A percentile compares a stretch with the other conserved stretches of the same genome.
Evolutionary conservation across 2,329 filamentous ascomycete species (phyloP).

Genomic region (Cercospora zeae-maydis): DNA sequence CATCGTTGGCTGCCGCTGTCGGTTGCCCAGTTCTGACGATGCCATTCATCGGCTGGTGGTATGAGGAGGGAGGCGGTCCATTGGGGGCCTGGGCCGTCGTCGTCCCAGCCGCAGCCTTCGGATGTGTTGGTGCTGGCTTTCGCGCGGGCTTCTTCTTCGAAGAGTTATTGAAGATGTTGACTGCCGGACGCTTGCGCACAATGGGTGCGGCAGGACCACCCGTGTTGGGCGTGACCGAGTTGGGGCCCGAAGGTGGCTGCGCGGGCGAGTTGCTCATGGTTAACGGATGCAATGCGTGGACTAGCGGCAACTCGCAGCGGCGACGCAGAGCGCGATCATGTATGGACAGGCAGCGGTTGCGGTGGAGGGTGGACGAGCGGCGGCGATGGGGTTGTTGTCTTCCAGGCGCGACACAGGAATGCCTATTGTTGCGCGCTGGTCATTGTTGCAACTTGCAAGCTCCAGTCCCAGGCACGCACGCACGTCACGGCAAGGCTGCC

Average conservation of each 20-base stretch:
- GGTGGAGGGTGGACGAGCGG: background rate
- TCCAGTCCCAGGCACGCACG: background rate
- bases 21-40: constrained; percentile 10
- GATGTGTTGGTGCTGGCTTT: constrained; percentile 11
- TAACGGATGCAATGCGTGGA: background rate
- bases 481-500: background rate
- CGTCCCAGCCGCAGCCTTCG: constrained; percentile 10
- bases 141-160: constrained; percentile 38
- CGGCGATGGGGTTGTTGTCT: background rate
- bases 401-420: background rate
- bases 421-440: constrained; percentile 1
- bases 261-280: constrained; percentile 38
- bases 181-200: constrained; percentile 36
- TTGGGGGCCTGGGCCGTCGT: constrained; percentile 5
- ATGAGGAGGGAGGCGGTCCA: constrained; percentile 10
- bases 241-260: constrained; percentile 31
- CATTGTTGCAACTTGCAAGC: background rate
- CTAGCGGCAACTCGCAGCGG: constrained; percentile 2
- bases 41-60: constrained; percentile 14
- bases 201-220: constrained; percentile 34
- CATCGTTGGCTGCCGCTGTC: constrained; percentile 20
- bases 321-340: background rate
- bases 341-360: background rate
- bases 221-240: constrained; percentile 39
- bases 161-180: constrained; percentile 34